phyloP scores from a whole-genome alignment of 306 rosid genomes.

The Nissolia schottii region DNA sequence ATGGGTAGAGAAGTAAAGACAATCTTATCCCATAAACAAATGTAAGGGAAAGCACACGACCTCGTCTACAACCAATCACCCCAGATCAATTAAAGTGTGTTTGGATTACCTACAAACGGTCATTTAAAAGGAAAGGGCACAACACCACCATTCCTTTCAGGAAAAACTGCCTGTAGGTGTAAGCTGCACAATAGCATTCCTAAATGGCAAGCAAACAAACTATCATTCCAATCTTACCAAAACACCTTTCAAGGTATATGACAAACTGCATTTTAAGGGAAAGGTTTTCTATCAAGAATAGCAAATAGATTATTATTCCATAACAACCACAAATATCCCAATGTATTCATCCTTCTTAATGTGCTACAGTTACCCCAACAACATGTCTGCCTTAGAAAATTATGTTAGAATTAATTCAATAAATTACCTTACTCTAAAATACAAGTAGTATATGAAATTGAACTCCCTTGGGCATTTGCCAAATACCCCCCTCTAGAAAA shows the following conservation, averaged over 20 bases:
- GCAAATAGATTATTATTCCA: neutral
- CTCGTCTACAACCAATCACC: neutral
- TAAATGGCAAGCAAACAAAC: too few relatives aligned
- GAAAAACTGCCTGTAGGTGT: too few relatives aligned
- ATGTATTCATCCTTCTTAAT: neutral
- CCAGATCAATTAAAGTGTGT: too few relatives aligned
- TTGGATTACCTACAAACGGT: too few relatives aligned
- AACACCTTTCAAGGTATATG: neutral
- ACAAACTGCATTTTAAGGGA: neutral
- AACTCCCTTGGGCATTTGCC: neutral
- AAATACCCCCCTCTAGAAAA: neutral
- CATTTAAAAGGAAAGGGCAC: too few relatives aligned
- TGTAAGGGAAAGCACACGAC: neutral
- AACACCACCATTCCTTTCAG: too few relatives aligned
- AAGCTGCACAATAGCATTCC: too few relatives aligned
- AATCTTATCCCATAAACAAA: neutral
- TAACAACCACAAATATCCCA: conserved; percentile 5
- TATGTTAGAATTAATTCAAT: neutral
- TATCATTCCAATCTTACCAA: neutral
- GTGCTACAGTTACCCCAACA: neutral
- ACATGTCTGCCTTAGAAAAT: neutral
- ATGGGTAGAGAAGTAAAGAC: neutral
- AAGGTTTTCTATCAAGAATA: neutral
- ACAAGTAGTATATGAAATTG: neutral
- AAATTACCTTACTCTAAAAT: neutral